Evolutionary conservation across 345 rosid genomes (phyloP).

Genomic region (Balakata baccata): DNA sequence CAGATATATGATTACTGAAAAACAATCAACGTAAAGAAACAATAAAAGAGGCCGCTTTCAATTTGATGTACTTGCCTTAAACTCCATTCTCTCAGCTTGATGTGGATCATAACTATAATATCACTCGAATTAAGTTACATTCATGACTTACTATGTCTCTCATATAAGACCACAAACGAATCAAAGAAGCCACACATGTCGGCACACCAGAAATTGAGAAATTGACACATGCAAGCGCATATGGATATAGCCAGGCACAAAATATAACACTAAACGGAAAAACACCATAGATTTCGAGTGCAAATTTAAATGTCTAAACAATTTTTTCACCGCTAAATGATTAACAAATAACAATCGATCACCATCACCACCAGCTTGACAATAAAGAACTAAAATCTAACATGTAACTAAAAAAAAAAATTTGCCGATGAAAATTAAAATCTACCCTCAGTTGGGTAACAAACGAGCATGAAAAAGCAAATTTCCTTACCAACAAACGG

Average conservation of each 20-base stretch:
- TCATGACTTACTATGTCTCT: not conserved
- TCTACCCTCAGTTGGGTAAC: not conserved
- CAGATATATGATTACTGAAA: not conserved
- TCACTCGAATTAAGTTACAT: not conserved
- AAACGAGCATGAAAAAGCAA: not conserved
- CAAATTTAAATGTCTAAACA: not conserved
- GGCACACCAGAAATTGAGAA: not conserved
- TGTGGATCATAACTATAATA: not conserved
- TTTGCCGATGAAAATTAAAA: not conserved
- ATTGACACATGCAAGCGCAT: not conserved
- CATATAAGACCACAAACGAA: not conserved
- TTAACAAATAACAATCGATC: not conserved
- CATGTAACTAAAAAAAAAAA: not conserved
- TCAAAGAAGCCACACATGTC: not conserved
- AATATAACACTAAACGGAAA: not conserved
- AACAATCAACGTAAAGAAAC: not conserved
- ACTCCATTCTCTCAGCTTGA: not conserved
- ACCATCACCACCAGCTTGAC: not conserved
- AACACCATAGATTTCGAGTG: not conserved
- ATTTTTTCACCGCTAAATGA: not conserved
- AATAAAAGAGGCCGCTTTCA: too few relatives aligned
- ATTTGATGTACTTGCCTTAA: not conserved
- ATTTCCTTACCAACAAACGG: conserved; percentile 4
- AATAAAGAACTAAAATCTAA: not conserved
- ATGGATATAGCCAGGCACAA: not conserved